phyloP scores from a whole-genome alignment of 805 yeast genomes.

The Candida koratica region DNA sequence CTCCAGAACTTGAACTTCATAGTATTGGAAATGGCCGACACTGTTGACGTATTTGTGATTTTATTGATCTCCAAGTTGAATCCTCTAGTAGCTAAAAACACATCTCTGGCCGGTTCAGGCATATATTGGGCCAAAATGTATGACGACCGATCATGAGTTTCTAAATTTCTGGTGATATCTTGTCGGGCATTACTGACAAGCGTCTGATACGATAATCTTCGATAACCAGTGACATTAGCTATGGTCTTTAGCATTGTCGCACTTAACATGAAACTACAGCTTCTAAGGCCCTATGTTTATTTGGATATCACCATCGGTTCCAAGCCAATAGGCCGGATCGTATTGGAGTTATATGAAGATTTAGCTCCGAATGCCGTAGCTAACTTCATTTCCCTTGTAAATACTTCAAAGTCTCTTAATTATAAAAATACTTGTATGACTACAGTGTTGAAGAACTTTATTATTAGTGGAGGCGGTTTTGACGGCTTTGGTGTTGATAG shows the following conservation, averaged over 20 bases:
- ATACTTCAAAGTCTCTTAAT: constrained; percentile 14
- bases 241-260: too few species aligned
- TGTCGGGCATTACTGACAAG: constrained; percentile 26
- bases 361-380: constrained; percentile 55
- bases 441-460: constrained; percentile 62
- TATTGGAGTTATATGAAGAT: constrained; percentile 46
- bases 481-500: constrained; percentile 21
- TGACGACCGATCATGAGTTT: constrained; percentile 57
- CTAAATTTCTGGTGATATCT: constrained; percentile 45
- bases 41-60: constrained; percentile 32
- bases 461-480: constrained; percentile 16
- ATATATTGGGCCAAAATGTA: constrained; percentile 63
- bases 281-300: constrained; percentile 30
- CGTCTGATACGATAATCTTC: neutral
- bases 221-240: too few species aligned
- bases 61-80: constrained; percentile 62
- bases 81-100: constrained; percentile 60
- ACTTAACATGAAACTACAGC: constrained; percentile 37
- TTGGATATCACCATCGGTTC: constrained; percentile 51
- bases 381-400: constrained; percentile 46
- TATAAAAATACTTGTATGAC: constrained; percentile 49
- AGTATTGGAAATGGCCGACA: constrained; percentile 38
- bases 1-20: constrained; percentile 74
- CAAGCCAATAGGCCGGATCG: constrained; percentile 53
- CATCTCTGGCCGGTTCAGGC: constrained; percentile 60